phyloP scores from a whole-genome alignment of 2,329 filamentous ascomycete genomes.

The Fusarium torreyae region DNA sequence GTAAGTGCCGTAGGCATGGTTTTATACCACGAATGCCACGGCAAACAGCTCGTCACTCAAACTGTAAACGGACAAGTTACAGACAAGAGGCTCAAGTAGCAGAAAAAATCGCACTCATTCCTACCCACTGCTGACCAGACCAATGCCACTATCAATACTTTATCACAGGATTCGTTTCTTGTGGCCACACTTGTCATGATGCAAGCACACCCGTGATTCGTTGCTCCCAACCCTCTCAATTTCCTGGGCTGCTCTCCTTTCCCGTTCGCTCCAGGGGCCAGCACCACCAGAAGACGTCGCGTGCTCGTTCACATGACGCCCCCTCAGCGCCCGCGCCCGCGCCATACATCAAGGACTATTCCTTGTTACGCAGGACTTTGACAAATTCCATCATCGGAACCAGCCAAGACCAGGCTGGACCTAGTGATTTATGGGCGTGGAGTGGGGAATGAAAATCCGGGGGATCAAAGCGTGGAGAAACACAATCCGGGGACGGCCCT shows the following conservation, averaged over 20 bases:
- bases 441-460: conserved; percentile 41
- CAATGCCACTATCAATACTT: neutral
- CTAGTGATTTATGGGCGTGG: conserved; percentile 16
- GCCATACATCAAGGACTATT: conserved; percentile 11
- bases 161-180: neutral
- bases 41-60: neutral
- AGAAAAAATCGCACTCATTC: neutral
- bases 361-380: conserved; percentile 30
- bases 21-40: neutral
- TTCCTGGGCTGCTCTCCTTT: neutral
- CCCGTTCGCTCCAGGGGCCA: neutral
- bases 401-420: neutral
- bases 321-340: conserved; percentile 9
- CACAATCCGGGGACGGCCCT: conserved; percentile 20
- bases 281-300: conserved; percentile 1
- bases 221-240: neutral
- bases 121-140: neutral
- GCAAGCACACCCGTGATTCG: conserved; percentile 1
- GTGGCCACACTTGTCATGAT: neutral
- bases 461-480: conserved; percentile 33
- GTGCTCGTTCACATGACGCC: conserved; percentile 44
- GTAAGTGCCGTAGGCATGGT: neutral
- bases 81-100: neutral
- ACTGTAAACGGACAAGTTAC: neutral
- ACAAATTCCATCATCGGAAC: conserved; percentile 23